These are phyloP conservation scores for Triticum turgidum DNA, from an alignment of 176 grass and related monocot species.

Conservation along the genomic window DNA sequence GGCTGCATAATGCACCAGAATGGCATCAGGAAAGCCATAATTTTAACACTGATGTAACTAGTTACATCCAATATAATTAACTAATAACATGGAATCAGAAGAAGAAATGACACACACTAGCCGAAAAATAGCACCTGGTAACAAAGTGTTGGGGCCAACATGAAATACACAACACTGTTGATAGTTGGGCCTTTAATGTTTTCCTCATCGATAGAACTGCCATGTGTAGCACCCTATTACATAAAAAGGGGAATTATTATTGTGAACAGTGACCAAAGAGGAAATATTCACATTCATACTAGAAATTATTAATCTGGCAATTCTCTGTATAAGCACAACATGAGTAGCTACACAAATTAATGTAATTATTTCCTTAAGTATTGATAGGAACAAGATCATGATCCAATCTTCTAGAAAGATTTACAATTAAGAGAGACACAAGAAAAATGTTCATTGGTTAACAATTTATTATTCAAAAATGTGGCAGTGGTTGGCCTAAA, in stretches of 20 bases:
- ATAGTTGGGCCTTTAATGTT: constrained; percentile 60
- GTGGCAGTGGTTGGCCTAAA: not conserved
- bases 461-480: not conserved
- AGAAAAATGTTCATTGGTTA: not conserved
- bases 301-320: constrained; percentile 8
- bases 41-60: not conserved
- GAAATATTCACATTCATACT: not conserved
- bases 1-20: constrained; percentile 50
- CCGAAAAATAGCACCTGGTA: constrained; percentile 67
- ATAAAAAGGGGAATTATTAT: not conserved
- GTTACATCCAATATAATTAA: not conserved
- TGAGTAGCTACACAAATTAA: constrained; percentile 16
- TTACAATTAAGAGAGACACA: not conserved
- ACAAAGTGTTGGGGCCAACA: constrained; percentile 95
- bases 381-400: not conserved
- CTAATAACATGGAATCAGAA: not conserved
- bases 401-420: not conserved
- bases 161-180: constrained; percentile 68
- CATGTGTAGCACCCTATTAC: constrained; percentile 45
- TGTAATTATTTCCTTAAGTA: not conserved
- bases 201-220: constrained; percentile 42
- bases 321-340: not conserved
- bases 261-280: constrained; percentile 11
- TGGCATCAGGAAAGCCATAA: constrained; percentile 25
- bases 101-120: not conserved